A percentile compares a stretch with the other conserved stretches of the same genome.
Conservation (phyloP, 2,329 filamentous ascomycete species). For the Colletotrichum lentis region DNA sequence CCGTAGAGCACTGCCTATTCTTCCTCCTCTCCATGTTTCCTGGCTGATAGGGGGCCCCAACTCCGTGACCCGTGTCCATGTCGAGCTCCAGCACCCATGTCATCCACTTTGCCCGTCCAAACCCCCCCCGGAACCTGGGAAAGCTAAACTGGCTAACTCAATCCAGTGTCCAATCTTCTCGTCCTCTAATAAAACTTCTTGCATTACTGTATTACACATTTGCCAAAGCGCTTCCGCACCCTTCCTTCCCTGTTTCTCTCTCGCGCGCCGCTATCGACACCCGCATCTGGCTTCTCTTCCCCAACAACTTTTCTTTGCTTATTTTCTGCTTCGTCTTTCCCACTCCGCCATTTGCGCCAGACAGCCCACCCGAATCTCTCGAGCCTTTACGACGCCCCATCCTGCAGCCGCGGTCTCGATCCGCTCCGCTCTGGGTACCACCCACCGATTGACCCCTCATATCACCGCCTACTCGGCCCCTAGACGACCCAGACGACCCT, state of each 20-base stretch:
- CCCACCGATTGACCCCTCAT: constrained; percentile 35
- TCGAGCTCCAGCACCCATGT: constrained; percentile 26
- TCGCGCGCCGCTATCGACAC: constrained; percentile 34
- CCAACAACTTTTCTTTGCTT: constrained; percentile 23
- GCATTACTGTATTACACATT: constrained; percentile 35
- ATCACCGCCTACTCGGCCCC: constrained; percentile 3
- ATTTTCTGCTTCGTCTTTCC: background rate
- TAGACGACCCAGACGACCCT: constrained; percentile 22
- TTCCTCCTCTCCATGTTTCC: constrained; percentile 25
- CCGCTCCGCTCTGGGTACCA: constrained; percentile 26
- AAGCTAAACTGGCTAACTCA: constrained; percentile 36
- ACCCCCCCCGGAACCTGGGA: constrained; percentile 25
- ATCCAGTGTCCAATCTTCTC: constrained; percentile 23
- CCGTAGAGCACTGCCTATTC: background rate
- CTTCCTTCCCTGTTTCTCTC: background rate
- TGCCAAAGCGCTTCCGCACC: constrained; percentile 17
- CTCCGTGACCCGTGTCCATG: constrained; percentile 10
- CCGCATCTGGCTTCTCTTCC: constrained; percentile 8
- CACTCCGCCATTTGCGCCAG: constrained; percentile 11
- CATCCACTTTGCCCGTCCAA: constrained; percentile 25
- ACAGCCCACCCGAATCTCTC: background rate
- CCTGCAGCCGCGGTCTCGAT: constrained; percentile 15
- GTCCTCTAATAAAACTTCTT: constrained; percentile 37
- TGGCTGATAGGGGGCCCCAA: constrained; percentile 19
- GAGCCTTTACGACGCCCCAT: constrained; percentile 14